A percentile compares a stretch with the other conserved stretches of the same genome.
These are phyloP conservation scores for Chrysanthemum seticuspe DNA, from an alignment of 129 eudicot genomes.

Conservation along the genomic window DNA sequence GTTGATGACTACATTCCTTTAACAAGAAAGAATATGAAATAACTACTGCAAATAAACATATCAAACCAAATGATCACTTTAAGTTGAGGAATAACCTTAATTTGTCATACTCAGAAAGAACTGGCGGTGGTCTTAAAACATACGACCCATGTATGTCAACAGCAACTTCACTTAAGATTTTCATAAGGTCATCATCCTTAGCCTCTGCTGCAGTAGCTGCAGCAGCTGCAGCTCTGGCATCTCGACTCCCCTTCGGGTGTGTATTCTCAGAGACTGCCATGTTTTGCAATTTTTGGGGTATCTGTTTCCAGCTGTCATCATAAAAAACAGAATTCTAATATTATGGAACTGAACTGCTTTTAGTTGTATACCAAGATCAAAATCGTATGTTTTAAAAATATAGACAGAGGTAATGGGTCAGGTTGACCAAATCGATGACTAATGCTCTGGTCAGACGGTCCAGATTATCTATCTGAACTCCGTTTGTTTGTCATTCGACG, in stretches of 20 bases:
- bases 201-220: conserved; percentile 65
- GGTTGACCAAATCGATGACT: too few species aligned
- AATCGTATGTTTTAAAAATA: background rate
- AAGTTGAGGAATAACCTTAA: conserved; percentile 49
- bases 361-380: background rate
- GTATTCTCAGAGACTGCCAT: conserved; percentile 48
- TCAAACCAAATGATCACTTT: conserved; percentile 1
- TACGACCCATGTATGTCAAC: conserved; percentile 64
- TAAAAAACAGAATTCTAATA: conserved; percentile 9
- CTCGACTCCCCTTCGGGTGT: conserved; percentile 41
- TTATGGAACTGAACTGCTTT: background rate
- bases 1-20: conserved; percentile 73
- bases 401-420: too few species aligned
- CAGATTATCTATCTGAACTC: too few species aligned
- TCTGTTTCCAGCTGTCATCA: conserved; percentile 57
- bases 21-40: conserved; percentile 1
- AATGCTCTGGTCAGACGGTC: too few species aligned
- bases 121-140: conserved; percentile 67
- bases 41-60: conserved; percentile 1
- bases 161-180: conserved; percentile 58
- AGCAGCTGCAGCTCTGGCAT: conserved; percentile 51
- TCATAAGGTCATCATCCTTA: conserved; percentile 59
- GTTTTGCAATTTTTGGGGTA: conserved; percentile 62
- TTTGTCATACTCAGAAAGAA: conserved; percentile 55
- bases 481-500: too few species aligned